Evolutionary conservation across 2,329 filamentous ascomycete genomes (phyloP).

Genomic region (Aspergillus vadensis): DNA sequence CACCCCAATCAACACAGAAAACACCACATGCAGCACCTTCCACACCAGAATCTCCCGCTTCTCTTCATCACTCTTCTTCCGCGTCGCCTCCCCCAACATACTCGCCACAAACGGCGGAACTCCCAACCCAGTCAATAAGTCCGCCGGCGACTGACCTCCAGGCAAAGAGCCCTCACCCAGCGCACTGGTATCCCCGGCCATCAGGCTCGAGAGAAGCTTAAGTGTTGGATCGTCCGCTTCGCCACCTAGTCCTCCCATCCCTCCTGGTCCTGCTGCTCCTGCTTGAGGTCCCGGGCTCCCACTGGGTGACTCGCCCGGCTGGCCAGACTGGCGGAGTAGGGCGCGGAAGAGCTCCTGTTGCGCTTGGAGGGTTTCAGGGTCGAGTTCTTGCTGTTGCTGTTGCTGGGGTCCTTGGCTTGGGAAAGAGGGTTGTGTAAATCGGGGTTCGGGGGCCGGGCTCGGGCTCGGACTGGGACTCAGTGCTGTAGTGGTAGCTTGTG

Average conservation of each 20-base stretch:
- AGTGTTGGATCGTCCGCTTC: slow-evolving; percentile 36
- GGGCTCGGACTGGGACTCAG: too few species aligned
- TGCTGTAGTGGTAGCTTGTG: slow-evolving; percentile 13
- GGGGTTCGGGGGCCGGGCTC: slow-evolving; percentile 1
- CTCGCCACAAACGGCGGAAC: slow-evolving; percentile 43
- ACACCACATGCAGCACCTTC: slow-evolving; percentile 61
- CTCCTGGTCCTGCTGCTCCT: neutral
- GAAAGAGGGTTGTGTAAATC: neutral
- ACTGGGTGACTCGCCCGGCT: slow-evolving; percentile 21
- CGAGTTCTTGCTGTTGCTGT: slow-evolving; percentile 7
- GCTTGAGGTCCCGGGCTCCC: neutral
- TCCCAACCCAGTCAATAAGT: slow-evolving; percentile 48
- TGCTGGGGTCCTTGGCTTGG: slow-evolving; percentile 16
- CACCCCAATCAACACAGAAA: slow-evolving; percentile 57
- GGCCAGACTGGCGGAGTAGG: slow-evolving; percentile 37
- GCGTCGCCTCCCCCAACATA: slow-evolving; percentile 41
- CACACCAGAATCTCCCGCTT: slow-evolving; percentile 48
- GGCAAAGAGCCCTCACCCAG: slow-evolving; percentile 8
- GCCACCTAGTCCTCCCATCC: neutral
- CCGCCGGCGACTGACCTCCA: slow-evolving; percentile 4
- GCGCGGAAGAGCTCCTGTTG: slow-evolving; percentile 45
- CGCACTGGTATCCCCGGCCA: slow-evolving; percentile 27
- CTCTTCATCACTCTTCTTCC: slow-evolving; percentile 41
- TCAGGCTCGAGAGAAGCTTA: slow-evolving; percentile 40
- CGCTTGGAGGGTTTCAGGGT: slow-evolving; percentile 17